These are phyloP conservation scores for Yarrowia sp. DNA, from an alignment of 805 yeast species.

Conservation along the genomic window DNA sequence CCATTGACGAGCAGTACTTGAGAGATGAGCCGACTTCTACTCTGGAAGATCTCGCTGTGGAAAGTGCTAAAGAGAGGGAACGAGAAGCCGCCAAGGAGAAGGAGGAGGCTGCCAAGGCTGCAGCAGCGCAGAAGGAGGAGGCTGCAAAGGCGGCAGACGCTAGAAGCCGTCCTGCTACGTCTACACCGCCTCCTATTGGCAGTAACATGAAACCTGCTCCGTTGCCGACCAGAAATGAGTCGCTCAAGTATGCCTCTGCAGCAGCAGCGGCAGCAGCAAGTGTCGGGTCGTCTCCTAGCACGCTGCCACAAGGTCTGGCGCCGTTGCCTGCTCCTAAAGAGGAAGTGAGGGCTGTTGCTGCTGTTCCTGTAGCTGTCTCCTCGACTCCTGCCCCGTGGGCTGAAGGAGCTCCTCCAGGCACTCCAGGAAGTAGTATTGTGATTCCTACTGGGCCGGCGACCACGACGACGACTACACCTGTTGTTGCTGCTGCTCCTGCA, in stretches of 20 bases:
- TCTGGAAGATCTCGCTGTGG: conserved; percentile 41
- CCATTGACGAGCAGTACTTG: conserved; percentile 31
- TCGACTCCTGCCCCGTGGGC: conserved; percentile 34
- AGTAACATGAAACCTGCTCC: conserved; percentile 50
- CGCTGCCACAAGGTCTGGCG: conserved; percentile 21
- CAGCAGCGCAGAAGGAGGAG: conserved; percentile 30
- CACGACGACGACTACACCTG: neutral
- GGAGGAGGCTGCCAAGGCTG: conserved; percentile 32
- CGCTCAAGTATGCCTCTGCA: conserved; percentile 55
- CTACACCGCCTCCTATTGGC: conserved; percentile 32
- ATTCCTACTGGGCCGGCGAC: neutral
- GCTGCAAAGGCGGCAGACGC: conserved; percentile 20
- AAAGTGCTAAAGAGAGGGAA: conserved; percentile 38
- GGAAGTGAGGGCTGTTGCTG: conserved; percentile 12
- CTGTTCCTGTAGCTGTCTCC: conserved; percentile 32
- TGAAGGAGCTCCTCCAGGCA: conserved; percentile 32
- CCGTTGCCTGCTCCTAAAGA: conserved; percentile 24
- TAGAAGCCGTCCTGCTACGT: conserved; percentile 6
- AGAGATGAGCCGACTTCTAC: conserved; percentile 36
- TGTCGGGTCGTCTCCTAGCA: conserved; percentile 27
- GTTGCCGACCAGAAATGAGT: conserved; percentile 52
- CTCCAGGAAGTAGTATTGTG: neutral
- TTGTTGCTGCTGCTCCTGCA: conserved; percentile 29
- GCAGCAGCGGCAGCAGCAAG: conserved; percentile 43
- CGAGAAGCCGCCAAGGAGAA: conserved; percentile 34